Conservation (phyloP, 805 yeast genomes). For the Yamadazyma insecticola region DNA sequence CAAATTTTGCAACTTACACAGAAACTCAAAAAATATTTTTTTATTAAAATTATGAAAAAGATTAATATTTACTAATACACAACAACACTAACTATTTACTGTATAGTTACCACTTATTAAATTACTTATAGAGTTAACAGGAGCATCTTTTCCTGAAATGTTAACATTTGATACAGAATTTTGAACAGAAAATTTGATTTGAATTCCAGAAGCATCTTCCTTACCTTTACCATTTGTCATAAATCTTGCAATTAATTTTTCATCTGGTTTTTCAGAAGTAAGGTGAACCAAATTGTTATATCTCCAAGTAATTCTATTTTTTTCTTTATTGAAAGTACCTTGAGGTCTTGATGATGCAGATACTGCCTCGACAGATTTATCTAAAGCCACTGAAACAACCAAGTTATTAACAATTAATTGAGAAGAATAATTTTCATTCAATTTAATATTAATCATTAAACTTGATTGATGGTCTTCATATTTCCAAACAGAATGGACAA, state of each 20-base stretch:
- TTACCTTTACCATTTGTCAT: slow-evolving; percentile 64
- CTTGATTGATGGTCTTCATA: slow-evolving; percentile 82
- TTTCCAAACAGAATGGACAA: slow-evolving; percentile 83
- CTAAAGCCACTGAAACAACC: slow-evolving; percentile 55
- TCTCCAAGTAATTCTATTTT: slow-evolving; percentile 84
- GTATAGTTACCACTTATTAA: slow-evolving; percentile 12
- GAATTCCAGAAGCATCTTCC: slow-evolving; percentile 75
- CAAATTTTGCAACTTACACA: too few species aligned
- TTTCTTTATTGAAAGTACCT: slow-evolving; percentile 85
- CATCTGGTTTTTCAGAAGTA: slow-evolving; percentile 40
- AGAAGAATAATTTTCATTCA: slow-evolving; percentile 42
- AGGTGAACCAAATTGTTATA: slow-evolving; percentile 41
- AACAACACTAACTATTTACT: too few species aligned
- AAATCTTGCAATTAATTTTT: slow-evolving; percentile 81
- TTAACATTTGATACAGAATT: slow-evolving; percentile 5
- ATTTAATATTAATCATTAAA: slow-evolving; percentile 66
- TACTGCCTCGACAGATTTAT: slow-evolving; percentile 54
- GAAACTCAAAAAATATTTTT: too few species aligned
- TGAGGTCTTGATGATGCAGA: slow-evolving; percentile 87
- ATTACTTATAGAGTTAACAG: slow-evolving; percentile 8
- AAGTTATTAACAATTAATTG: slow-evolving; percentile 50
- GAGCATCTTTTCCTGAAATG: slow-evolving; percentile 7
- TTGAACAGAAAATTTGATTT: slow-evolving; percentile 48
- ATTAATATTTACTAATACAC: too few species aligned
- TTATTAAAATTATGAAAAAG: too few species aligned